Base-by-base conservation (phyloP, 2,329 filamentous ascomycete genomes). In the Ambrosiella cleistominuta region DNA sequence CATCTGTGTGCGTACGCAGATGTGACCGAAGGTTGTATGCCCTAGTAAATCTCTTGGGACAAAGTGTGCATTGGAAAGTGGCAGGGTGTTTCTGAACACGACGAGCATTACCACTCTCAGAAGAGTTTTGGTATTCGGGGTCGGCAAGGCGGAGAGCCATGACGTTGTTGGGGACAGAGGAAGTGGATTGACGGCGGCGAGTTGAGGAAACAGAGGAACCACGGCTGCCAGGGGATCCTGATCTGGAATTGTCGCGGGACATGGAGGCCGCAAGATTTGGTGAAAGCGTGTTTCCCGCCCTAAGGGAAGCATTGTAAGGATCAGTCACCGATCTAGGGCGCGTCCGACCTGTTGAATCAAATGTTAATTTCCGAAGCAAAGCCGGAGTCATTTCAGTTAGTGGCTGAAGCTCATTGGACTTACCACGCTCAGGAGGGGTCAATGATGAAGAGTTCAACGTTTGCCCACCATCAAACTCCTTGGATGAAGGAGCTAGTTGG, bases 1-100 rank as follows among this genome's bases (percentile, higher is more conserved):
- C 93, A 66, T 98, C 93, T 0, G 93, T 98, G 67, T 98, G 93
- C 0, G 93, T 98, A 52, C 93, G 86, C 61, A 97, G 71, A 72
- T 98, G 93, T 49, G 91, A 97, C 12, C 93, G 86, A 57, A 98
- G 73, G 66, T 98, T 98, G 72, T 98, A 98, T 0, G 93, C 93
- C 59, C 93, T 81, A 0, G 93, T 98, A 67, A 98, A 98, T 13
- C 88, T 82, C 70, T 98, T 98, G 0, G 93, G 90, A 65, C 93
- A 98, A 7, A 97, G 74, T 8, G 73, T 86, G 69, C 93, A 98
- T 67, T 97, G 90, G 71, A 97, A 98, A 0, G 90, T 98, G 6
- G 93, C 93, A 0, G 93, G 93, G 65, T 98, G 93, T 67, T 98
- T 98, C 69, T 98, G 93, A 0, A 88, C 83, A n/a, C 93, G 83